Base-by-base conservation (phyloP, 306 rosid genomes). In the Prunus kanzakura region DNA sequence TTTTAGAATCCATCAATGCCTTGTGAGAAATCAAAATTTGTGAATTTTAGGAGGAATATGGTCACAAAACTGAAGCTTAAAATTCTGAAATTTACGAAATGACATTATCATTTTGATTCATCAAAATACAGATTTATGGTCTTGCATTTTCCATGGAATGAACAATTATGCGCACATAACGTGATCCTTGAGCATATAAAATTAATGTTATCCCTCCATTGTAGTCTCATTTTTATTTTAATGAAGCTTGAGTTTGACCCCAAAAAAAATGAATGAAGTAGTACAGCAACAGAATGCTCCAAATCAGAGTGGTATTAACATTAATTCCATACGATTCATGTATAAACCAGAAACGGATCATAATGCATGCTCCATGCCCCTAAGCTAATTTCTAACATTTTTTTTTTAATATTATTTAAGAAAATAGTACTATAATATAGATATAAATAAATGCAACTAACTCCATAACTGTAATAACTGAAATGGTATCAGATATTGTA, bases 391-490 rank as follows among this genome's bases (percentile, higher is more conserved):
- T 23, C 23, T 23, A 25, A 11, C 16, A 7, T 49, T 8, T 25
- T 23, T 20, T 11, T 19, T 12, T 3, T 4, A 4, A 14, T 16
- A 47, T 69, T 23, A 16, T 46, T 67, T 11, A 66, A 66, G 54
- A 72, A 22, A 23, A 8, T 15, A 69, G 14, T 27, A 50, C 16
- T 29, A 45, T 2, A 8, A 50, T 49, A 69, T 64, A 47, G 12
- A 49, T 35, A 58, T 43, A 43, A 49, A 45, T 11, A 76, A 85
- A 64, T 57, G 78, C 88, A 89, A 89, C 96, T 67, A 89, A 84
- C 89, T 82, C 86, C 87, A 84, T 84, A 86, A 91, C 93, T 84
- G 87, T 85, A 82, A 87, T 91, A 91, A 91, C 96, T 82, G 93
- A 84, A 84, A 79, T 22, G 69, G 82, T 41, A 81, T 86, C 72